Conservation (phyloP, 1,284 basidiomycete genomes). For the Cerioporus squamosus region DNA sequence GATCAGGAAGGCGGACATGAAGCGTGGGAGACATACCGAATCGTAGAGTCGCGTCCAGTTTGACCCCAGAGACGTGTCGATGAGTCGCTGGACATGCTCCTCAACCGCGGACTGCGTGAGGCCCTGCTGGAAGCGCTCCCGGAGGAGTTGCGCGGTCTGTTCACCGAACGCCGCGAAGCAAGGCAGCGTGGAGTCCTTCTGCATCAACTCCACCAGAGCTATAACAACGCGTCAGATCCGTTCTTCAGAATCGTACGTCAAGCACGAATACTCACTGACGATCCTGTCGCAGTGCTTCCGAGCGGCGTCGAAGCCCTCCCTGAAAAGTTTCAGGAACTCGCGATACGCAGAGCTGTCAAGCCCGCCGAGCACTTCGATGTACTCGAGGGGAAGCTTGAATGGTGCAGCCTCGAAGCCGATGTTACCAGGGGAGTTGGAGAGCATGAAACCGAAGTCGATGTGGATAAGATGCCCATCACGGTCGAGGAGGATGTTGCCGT, state of each 20-base stretch:
- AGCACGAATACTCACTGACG: constrained; percentile 68
- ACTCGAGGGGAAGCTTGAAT: constrained; percentile 95
- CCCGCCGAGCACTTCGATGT: constrained; percentile 96
- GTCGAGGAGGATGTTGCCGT: constrained; percentile 97
- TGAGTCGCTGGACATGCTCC: constrained; percentile 87
- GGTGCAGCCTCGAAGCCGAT: constrained; percentile 99
- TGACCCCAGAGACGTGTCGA: constrained; percentile 88
- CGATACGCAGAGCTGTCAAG: constrained; percentile 76
- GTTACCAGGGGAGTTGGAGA: constrained; percentile 96
- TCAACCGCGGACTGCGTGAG: constrained; percentile 88
- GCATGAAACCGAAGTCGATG: constrained; percentile 99
- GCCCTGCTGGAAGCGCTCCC: constrained; percentile 93
- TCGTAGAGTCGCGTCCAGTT: constrained; percentile 94
- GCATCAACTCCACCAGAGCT: constrained; percentile 97
- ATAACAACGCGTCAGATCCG: background rate
- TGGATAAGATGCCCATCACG: constrained; percentile 93
- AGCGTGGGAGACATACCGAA: constrained; percentile 58
- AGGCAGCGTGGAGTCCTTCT: constrained; percentile 92
- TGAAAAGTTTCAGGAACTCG: constrained; percentile 90
- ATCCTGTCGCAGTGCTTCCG: constrained; percentile 97
- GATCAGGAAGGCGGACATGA: background rate
- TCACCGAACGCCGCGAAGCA: constrained; percentile 94
- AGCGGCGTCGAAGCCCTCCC: constrained; percentile 91
- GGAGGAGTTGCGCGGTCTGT: constrained; percentile 84
- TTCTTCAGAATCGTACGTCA: too few relatives aligned